These are phyloP conservation scores for Thielaviopsis populi DNA, from an alignment of 2,329 filamentous ascomycete species.

Conservation along the genomic window DNA sequence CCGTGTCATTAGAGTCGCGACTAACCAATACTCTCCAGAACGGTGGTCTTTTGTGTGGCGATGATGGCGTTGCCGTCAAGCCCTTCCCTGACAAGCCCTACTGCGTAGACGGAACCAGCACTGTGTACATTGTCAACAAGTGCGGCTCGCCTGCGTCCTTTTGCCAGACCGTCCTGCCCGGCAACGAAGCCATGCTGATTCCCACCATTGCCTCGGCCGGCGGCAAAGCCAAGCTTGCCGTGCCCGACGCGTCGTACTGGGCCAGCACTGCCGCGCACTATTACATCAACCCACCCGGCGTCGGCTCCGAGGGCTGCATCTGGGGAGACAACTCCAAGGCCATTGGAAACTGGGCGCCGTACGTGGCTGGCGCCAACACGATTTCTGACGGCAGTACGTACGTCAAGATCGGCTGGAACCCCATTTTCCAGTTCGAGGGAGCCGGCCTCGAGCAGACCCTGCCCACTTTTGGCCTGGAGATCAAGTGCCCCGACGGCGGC, in stretches of 20 bases:
- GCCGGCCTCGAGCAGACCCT: slow-evolving; percentile 38
- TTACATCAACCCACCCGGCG: slow-evolving; percentile 65
- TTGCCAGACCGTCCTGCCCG: slow-evolving; percentile 66
- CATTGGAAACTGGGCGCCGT: slow-evolving; percentile 63
- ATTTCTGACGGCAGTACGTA: slow-evolving; percentile 50
- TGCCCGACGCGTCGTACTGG: slow-evolving; percentile 59
- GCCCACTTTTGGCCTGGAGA: slow-evolving; percentile 52
- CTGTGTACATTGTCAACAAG: slow-evolving; percentile 52
- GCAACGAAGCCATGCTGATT: slow-evolving; percentile 70
- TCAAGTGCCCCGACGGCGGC: slow-evolving; percentile 48
- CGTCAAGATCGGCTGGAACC: slow-evolving; percentile 65
- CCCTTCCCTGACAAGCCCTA: slow-evolving; percentile 53
- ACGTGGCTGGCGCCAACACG: slow-evolving; percentile 61
- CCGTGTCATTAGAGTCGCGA: slow-evolving; percentile 7
- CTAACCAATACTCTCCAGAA: slow-evolving; percentile 32
- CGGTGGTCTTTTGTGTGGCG: slow-evolving; percentile 58
- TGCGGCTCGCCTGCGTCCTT: slow-evolving; percentile 48
- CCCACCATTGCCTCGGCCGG: slow-evolving; percentile 49
- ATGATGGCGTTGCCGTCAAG: slow-evolving; percentile 49
- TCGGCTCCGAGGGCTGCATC: slow-evolving; percentile 47
- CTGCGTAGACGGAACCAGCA: slow-evolving; percentile 53
- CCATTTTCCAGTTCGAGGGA: slow-evolving; percentile 53
- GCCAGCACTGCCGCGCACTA: slow-evolving; percentile 59
- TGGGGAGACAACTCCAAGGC: slow-evolving; percentile 52
- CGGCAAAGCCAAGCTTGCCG: slow-evolving; percentile 42